Evolutionary conservation across 148 eudicot species (phyloP).

Genomic region (Nepenthes mirabilis): DNA sequence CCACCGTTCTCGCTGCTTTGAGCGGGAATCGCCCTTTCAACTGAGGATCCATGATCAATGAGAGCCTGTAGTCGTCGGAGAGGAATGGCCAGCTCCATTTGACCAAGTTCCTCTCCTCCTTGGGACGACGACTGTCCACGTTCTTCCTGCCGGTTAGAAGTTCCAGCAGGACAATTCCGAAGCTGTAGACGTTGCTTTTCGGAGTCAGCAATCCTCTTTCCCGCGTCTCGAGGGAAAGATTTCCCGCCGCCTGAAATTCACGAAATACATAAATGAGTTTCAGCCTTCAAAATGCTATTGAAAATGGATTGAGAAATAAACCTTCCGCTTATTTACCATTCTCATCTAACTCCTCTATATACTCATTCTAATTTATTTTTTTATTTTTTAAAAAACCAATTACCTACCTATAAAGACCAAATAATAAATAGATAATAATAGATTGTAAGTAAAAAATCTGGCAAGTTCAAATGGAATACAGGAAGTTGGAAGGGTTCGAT

Average conservation of each 20-base stretch:
- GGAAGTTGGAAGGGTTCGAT: no score
- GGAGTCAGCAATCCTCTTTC: constrained; percentile 83
- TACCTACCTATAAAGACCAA: no score
- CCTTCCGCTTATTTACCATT: no score
- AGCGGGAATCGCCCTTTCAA: constrained; percentile 73
- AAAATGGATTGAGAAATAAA: no score
- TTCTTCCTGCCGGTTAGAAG: constrained; percentile 80
- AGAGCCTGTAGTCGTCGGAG: constrained; percentile 67
- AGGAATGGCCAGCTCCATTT: constrained; percentile 84
- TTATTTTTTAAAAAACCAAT: no score
- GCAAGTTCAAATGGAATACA: no score
- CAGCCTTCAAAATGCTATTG: background rate
- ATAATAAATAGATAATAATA: no score
- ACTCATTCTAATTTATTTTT: no score
- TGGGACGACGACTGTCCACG: constrained; percentile 52
- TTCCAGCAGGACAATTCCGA: constrained; percentile 80
- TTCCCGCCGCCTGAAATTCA: constrained; percentile 55
- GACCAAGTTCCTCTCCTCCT: constrained; percentile 82
- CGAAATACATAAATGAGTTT: background rate
- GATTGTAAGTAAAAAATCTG: no score
- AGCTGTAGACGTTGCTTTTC: constrained; percentile 86
- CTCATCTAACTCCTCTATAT: no score
- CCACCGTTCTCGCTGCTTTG: constrained; percentile 72
- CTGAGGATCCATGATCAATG: constrained; percentile 83
- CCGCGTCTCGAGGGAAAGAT: constrained; percentile 68